These are phyloP conservation scores for Hydrangea macrophylla DNA, from an alignment of 148 eudicot genomes.

Conservation along the genomic window DNA sequence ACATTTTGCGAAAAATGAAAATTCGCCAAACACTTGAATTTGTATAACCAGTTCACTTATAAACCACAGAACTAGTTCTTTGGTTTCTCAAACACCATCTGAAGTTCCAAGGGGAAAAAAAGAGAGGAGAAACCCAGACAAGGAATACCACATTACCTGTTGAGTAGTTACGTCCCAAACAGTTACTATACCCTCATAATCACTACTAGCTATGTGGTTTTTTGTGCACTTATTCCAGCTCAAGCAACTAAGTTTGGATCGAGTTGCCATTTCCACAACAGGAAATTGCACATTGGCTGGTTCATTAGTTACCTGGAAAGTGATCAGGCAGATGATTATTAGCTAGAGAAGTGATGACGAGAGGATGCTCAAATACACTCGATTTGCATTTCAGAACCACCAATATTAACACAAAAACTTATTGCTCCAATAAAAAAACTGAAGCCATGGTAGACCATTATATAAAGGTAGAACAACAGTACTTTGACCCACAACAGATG, in stretches of 20 bases:
- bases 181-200: constrained; percentile 82
- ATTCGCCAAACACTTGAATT: too few relatives aligned
- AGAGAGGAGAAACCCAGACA: constrained; percentile 4
- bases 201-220: constrained; percentile 78
- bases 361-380: background rate
- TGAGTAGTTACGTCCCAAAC: constrained; percentile 81
- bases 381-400: background rate
- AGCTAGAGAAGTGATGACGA: background rate
- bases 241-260: constrained; percentile 80
- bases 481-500: background rate
- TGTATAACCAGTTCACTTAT: too few relatives aligned
- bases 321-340: background rate
- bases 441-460: background rate
- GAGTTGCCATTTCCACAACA: constrained; percentile 74
- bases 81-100: too few relatives aligned
- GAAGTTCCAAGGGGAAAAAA: background rate
- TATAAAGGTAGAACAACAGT: background rate
- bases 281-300: constrained; percentile 69
- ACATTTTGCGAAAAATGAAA: too few relatives aligned
- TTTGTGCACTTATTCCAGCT: constrained; percentile 83
- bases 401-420: background rate
- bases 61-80: too few relatives aligned
- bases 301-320: constrained; percentile 63
- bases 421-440: background rate
- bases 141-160: constrained; percentile 56